Evolutionary conservation across 257 asterid species (phyloP), one percentile per base, ranked within the genome.

Genomic region (Coffea canephora): DNA sequence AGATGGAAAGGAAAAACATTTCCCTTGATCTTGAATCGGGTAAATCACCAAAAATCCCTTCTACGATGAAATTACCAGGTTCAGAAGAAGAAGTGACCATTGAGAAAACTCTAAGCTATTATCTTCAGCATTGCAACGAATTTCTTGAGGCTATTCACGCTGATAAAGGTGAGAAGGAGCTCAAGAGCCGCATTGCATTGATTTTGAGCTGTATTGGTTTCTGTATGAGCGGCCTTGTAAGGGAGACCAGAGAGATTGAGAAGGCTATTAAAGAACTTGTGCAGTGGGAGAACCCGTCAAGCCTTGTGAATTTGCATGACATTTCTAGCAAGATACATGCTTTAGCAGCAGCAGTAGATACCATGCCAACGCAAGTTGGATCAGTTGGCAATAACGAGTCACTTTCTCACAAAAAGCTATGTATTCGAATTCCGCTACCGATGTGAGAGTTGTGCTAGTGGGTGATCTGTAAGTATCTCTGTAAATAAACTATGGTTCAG

Each of bases 231-330:
- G 84, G 91, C 8, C 55, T 94, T n/a, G 75, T 82, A 76, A 87
- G 77, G 74, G 98, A 91, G 81, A 82, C 87, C 0, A 89, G 1
- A 76, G 97, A 90, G 83, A 89, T 94, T 73, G 97, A 91, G 78
- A 90, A 90, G 85, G 91, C 67, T 21, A 79, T 91, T 0, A 87
- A 85, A 77, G 97, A 94, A 77, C 57, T 91, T 75, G 82, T 91
- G 49, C 97, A 94, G 80, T 92, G 93, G 97, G 98, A 90, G 73
- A 92, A 92, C 79, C 97, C 98, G 41, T 88, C 94, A 0, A 80
- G 67, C 36, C 86, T 79, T 81, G 94, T 94, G 25, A 86, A 90
- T 88, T 75, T 94, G 89, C 82, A 82, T 75, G 91, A 85, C 21
- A 91, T 94, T 77, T 76, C 88, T 57, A 88, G 86, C 65, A 94